Evolutionary conservation across 495 filamentous ascomycete species (phyloP).

Genomic region (Penicillium pancosmium): DNA sequence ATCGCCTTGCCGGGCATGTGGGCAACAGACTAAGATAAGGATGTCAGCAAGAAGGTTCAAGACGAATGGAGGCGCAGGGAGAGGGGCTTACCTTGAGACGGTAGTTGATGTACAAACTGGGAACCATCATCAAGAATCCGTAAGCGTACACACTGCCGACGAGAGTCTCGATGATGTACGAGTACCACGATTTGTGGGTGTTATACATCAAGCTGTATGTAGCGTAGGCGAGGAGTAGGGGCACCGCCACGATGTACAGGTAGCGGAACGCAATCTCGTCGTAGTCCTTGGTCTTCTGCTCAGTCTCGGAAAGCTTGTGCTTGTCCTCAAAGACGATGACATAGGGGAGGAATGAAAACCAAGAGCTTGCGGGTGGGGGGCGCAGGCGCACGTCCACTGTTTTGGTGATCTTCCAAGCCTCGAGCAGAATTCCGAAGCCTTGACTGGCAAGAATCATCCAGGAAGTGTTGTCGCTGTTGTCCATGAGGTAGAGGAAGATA

Average conservation of each 20-base stretch:
- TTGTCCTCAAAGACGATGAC: constrained; percentile 92
- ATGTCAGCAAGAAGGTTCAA: background rate
- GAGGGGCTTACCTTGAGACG: constrained; percentile 67
- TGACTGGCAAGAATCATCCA: constrained; percentile 99
- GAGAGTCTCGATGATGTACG: constrained; percentile 85
- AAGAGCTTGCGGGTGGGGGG: constrained; percentile 59
- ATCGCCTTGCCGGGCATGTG: constrained; percentile 97
- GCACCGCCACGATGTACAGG: constrained; percentile 88
- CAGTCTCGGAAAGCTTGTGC: constrained; percentile 90
- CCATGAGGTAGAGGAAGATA: constrained; percentile 97
- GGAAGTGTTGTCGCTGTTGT: constrained; percentile 95
- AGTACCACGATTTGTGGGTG: constrained; percentile 97
- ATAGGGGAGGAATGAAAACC: constrained; percentile 80
- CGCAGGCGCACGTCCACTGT: constrained; percentile 88
- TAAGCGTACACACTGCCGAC: constrained; percentile 98
- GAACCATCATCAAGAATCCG: constrained; percentile 99
- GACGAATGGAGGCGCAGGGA: too few species aligned
- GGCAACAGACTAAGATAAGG: constrained; percentile 67
- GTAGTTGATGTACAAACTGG: constrained; percentile 97
- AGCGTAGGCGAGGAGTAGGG: constrained; percentile 85
- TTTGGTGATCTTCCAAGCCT: constrained; percentile 99
- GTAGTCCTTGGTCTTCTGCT: constrained; percentile 97
- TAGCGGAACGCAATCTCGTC: constrained; percentile 97
- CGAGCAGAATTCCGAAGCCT: constrained; percentile 89
- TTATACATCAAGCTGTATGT: constrained; percentile 90